Conservation (phyloP, 2,329 filamentous ascomycete species). For the Aspergillus brunneoviolaceus region DNA sequence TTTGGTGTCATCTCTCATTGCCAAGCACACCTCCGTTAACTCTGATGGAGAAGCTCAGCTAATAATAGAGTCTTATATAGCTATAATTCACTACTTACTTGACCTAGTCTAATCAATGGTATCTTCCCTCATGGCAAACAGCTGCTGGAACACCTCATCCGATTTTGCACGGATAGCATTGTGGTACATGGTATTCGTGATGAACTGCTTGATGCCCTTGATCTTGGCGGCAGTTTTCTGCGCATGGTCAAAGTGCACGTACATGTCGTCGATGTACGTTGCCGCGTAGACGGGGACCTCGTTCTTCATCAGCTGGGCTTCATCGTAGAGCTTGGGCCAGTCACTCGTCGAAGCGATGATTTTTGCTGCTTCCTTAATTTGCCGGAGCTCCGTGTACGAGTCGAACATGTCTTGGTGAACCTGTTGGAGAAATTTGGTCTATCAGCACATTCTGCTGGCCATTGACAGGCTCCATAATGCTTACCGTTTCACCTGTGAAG, state of each 20-base stretch:
- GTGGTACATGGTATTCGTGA: conserved; percentile 87
- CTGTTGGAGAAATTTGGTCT: conserved; percentile 25
- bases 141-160: conserved; percentile 72
- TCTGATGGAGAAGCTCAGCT: not conserved
- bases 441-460: too few relatives aligned
- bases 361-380: conserved; percentile 67
- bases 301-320: conserved; percentile 70
- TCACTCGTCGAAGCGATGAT: conserved; percentile 65
- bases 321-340: conserved; percentile 78
- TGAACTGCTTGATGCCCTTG: conserved; percentile 73
- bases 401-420: conserved; percentile 83
- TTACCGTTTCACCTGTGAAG: conserved; percentile 86
- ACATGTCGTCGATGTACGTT: conserved; percentile 86
- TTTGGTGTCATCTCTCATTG: not conserved
- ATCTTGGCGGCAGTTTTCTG: conserved; percentile 72
- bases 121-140: conserved; percentile 76
- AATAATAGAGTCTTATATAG: not conserved
- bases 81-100: not conserved
- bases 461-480: conserved; percentile 2
- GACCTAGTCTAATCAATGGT: conserved; percentile 52
- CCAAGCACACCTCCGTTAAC: not conserved
- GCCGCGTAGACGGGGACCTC: conserved; percentile 83
- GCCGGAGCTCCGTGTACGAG: conserved; percentile 71
- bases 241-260: conserved; percentile 76
- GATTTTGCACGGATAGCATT: conserved; percentile 72